Conservation (phyloP, 441 rosid genomes). For the Populus hybrid region DNA sequence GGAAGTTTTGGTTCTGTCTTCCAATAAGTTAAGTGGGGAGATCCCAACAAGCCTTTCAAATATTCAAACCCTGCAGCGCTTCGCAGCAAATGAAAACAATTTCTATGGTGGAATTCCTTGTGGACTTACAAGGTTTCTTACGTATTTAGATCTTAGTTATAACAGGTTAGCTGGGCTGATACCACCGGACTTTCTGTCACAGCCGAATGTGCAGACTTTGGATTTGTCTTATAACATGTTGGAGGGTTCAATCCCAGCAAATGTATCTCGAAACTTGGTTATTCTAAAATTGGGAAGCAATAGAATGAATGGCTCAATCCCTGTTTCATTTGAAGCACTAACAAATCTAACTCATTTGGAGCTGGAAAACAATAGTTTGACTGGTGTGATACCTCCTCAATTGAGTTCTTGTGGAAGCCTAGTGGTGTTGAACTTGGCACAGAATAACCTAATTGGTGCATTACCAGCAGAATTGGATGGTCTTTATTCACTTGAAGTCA, state of each 20-base stretch:
- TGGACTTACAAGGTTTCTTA: conserved; percentile 40
- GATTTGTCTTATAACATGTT: conserved; percentile 56
- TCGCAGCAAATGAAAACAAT: conserved; percentile 55
- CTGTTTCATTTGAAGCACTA: conserved; percentile 27
- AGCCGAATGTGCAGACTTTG: conserved; percentile 30
- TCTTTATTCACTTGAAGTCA: conserved; percentile 48
- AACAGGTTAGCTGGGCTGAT: conserved; percentile 43
- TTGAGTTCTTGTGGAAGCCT: conserved; percentile 42
- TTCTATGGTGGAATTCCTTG: conserved; percentile 48
- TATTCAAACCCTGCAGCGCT: conserved; percentile 44
- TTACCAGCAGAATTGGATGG: conserved; percentile 42
- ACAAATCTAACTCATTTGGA: conserved; percentile 51
- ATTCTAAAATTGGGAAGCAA: conserved; percentile 75
- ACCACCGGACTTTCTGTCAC: conserved; percentile 47
- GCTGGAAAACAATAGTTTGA: conserved; percentile 55
- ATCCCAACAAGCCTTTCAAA: conserved; percentile 44
- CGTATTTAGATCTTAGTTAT: conserved; percentile 55
- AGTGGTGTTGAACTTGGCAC: conserved; percentile 55
- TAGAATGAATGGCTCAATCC: conserved; percentile 34
- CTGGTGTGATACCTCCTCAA: conserved; percentile 40
- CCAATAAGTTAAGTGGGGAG: conserved; percentile 38
- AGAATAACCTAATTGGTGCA: conserved; percentile 42
- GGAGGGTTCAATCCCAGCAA: conserved; percentile 43
- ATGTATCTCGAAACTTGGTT: conserved; percentile 39
- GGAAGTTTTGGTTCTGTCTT: conserved; percentile 46